Evolutionary conservation across 2,329 filamentous ascomycete species (phyloP).

Genomic region (Herpotrichia juniperi): DNA sequence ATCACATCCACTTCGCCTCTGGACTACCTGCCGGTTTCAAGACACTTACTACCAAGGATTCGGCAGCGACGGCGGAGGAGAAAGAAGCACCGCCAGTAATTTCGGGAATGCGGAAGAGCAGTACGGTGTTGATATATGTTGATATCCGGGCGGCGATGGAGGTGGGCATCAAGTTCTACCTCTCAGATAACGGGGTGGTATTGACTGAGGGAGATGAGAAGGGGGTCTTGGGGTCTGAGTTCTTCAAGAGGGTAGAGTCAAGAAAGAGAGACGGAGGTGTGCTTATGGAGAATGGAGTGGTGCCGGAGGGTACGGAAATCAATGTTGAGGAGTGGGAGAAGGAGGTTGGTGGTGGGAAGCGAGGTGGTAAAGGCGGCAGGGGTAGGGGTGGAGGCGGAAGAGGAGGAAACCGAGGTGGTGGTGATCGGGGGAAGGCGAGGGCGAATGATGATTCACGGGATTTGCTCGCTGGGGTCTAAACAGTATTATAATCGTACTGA

Average conservation of each 20-base stretch:
- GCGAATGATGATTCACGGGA: constrained; percentile 30
- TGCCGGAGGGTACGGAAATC: constrained; percentile 49
- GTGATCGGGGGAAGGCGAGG: constrained; percentile 24
- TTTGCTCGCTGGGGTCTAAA: constrained; percentile 23
- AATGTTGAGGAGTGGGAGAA: constrained; percentile 45
- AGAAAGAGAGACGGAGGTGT: constrained; percentile 65
- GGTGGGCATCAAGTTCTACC: constrained; percentile 73
- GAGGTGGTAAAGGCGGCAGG: constrained; percentile 28
- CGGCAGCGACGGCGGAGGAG: constrained; percentile 15
- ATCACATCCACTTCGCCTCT: constrained; percentile 88
- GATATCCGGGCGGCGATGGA: constrained; percentile 70
- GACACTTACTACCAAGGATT: constrained; percentile 21
- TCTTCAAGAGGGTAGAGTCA: constrained; percentile 74
- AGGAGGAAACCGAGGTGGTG: constrained; percentile 13
- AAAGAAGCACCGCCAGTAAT: constrained; percentile 61
- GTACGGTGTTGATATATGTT: constrained; percentile 72
- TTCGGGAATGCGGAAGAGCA: constrained; percentile 75
- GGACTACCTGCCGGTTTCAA: constrained; percentile 65
- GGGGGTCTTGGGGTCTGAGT: constrained; percentile 46
- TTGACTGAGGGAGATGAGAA: constrained; percentile 57
- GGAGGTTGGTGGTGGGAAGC: constrained; percentile 28
- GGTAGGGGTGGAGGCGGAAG: constrained; percentile 23
- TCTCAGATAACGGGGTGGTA: constrained; percentile 59
- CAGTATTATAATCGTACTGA: background rate
- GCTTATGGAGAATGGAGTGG: constrained; percentile 73